phyloP scores from a whole-genome alignment of 257 asterid species.

The Nicotiana obtusifolia region DNA sequence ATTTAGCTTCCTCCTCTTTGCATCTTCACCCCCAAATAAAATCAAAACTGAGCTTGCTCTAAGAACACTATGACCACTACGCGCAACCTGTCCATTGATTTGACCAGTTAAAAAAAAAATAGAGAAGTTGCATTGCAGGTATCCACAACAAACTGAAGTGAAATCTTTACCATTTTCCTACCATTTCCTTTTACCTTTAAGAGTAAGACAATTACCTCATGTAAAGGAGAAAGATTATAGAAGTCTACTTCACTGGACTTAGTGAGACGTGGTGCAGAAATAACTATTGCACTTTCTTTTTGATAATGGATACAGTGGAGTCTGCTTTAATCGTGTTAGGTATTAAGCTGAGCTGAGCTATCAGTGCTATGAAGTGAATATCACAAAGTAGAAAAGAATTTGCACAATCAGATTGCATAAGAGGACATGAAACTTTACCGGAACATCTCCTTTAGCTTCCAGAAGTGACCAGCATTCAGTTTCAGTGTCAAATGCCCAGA shows the following conservation, averaged over 20 bases:
- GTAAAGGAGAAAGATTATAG: background rate
- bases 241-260: background rate
- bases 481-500: slow-evolving; percentile 95
- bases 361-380: background rate
- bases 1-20: slow-evolving; percentile 73
- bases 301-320: background rate
- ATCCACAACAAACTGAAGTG: background rate
- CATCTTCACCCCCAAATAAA: slow-evolving; percentile 92
- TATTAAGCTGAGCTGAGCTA: background rate
- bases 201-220: background rate
- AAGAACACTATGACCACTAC: slow-evolving; percentile 91
- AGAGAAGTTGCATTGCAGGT: background rate
- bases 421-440: slow-evolving; percentile 47
- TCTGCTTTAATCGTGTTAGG: background rate
- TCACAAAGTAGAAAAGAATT: background rate
- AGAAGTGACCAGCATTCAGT: slow-evolving; percentile 89
- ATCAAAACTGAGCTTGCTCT: slow-evolving; percentile 78
- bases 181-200: background rate
- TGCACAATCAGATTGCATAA: background rate
- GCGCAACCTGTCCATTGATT: slow-evolving; percentile 59
- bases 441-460: slow-evolving; percentile 93
- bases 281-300: background rate
- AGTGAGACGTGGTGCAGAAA: background rate
- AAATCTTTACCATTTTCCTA: background rate
- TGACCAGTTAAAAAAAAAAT: background rate